Percentiles rank a stretch among this genome's conserved stretches.
phyloP scores from a whole-genome alignment of 225 moss, liverwort and hornwort species.

The Pseudoscleropodium purum region DNA sequence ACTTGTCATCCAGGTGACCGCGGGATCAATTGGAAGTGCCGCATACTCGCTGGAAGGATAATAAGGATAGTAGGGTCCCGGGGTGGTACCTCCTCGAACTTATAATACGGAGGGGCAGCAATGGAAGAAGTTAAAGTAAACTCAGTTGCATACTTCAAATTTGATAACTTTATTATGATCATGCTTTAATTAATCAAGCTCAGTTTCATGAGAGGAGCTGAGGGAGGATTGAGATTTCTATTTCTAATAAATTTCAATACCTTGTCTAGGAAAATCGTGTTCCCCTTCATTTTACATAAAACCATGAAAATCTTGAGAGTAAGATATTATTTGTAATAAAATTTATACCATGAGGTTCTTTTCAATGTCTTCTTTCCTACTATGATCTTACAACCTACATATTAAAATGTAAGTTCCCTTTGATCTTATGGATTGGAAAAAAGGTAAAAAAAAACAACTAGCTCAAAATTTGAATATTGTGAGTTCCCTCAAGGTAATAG shows the following conservation, averaged over 20 bases:
- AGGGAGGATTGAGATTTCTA: not conserved
- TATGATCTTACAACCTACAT: too few relatives aligned
- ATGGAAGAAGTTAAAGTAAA: not conserved
- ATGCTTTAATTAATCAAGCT: not conserved
- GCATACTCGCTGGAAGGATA: not conserved
- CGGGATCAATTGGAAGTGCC: not conserved
- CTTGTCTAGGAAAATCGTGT: too few relatives aligned
- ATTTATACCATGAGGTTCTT: too few relatives aligned
- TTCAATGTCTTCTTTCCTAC: too few relatives aligned
- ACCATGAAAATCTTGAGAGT: too few relatives aligned
- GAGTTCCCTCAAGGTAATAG: too few relatives aligned
- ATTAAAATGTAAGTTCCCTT: too few relatives aligned
- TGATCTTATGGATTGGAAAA: too few relatives aligned
- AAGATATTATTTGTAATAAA: too few relatives aligned
- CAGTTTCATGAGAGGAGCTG: not conserved
- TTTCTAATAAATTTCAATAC: not conserved
- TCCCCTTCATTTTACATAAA: too few relatives aligned
- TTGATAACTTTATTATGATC: not conserved
- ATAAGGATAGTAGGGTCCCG: not conserved
- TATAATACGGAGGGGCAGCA: not conserved
- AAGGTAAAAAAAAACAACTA: too few relatives aligned
- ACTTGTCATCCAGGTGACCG: not conserved
- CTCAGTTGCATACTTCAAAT: not conserved
- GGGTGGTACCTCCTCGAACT: not conserved
- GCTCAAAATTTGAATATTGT: too few relatives aligned